A percentile compares a stretch with the other conserved stretches of the same genome.
Evolutionary conservation across 345 rosid species (phyloP).

Genomic region (Cochlearia excelsa): DNA sequence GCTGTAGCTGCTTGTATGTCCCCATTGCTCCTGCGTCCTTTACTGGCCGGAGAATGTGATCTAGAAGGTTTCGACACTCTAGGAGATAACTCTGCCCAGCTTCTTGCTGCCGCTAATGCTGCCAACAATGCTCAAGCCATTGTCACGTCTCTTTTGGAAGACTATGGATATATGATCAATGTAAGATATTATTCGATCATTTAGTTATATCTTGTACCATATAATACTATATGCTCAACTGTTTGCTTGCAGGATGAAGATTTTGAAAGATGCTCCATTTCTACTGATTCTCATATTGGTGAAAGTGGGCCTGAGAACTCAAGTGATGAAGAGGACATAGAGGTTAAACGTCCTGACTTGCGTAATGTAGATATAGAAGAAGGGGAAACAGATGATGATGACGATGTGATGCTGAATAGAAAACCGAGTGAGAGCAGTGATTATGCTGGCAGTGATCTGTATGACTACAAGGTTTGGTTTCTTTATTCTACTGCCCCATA

Average conservation of each 20-base stretch:
- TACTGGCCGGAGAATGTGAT: slow-evolving; percentile 97
- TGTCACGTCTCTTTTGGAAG: slow-evolving; percentile 83
- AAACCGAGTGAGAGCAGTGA: slow-evolving; percentile 89
- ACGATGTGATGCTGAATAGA: slow-evolving; percentile 63
- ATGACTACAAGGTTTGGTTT: slow-evolving; percentile 76
- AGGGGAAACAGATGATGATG: slow-evolving; percentile 69
- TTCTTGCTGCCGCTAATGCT: slow-evolving; percentile 98
- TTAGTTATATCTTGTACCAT: slow-evolving; percentile 8
- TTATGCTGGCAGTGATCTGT: slow-evolving; percentile 78
- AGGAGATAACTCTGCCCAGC: slow-evolving; percentile 90
- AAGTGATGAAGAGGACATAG: slow-evolving; percentile 74
- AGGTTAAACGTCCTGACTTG: slow-evolving; percentile 61
- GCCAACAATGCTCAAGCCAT: slow-evolving; percentile 95
- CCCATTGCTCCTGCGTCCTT: slow-evolving; percentile 88
- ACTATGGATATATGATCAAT: slow-evolving; percentile 77
- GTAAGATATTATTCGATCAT: slow-evolving; percentile 50
- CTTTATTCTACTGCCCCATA: slow-evolving; percentile 18
- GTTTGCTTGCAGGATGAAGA: slow-evolving; percentile 63
- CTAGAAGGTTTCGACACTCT: slow-evolving; percentile 76
- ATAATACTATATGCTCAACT: slow-evolving; percentile 13
- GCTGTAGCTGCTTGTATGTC: slow-evolving; percentile 99
- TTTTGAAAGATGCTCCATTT: slow-evolving; percentile 82
- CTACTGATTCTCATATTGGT: slow-evolving; percentile 85
- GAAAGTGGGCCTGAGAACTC: slow-evolving; percentile 89
- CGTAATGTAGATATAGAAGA: slow-evolving; percentile 72